Evolutionary conservation across 2,329 filamentous ascomycete species (phyloP).

Genomic region (Ophiostoma pallidulum): DNA sequence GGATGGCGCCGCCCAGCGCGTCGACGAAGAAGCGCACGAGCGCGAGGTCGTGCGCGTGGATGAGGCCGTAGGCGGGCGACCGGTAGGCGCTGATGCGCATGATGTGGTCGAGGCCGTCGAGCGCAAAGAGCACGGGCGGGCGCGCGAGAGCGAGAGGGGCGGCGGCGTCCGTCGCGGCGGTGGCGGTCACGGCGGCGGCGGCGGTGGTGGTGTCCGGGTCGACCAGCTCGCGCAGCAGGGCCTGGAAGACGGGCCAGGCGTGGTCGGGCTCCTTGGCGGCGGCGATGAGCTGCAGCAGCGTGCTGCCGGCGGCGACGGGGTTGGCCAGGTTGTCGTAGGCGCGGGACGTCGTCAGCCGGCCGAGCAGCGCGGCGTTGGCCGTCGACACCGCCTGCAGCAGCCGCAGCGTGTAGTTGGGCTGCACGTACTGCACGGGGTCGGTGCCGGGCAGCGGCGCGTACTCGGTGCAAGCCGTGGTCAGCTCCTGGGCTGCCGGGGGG

Average conservation of each 20-base stretch:
- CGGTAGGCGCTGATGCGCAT: slow-evolving; percentile 74
- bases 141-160: slow-evolving; percentile 26
- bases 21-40: slow-evolving; percentile 68
- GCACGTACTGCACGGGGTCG: slow-evolving; percentile 55
- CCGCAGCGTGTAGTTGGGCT: slow-evolving; percentile 66
- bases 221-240: slow-evolving; percentile 70
- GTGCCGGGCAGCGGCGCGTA: slow-evolving; percentile 62
- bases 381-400: slow-evolving; percentile 64
- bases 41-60: slow-evolving; percentile 79
- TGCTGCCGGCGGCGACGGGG: slow-evolving; percentile 50
- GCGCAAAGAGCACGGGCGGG: slow-evolving; percentile 57
- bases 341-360: slow-evolving; percentile 34
- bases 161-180: slow-evolving; percentile 22
- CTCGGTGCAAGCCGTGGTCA: slow-evolving; percentile 70
- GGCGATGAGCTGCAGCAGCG: slow-evolving; percentile 59
- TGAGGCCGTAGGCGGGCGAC: slow-evolving; percentile 55
- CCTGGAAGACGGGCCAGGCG: slow-evolving; percentile 71
- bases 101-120: slow-evolving; percentile 74
- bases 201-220: slow-evolving; percentile 27
- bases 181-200: too few relatives aligned
- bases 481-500: slow-evolving; percentile 55
- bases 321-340: slow-evolving; percentile 41
- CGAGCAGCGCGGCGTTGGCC: slow-evolving; percentile 61
- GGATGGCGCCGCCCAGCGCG: slow-evolving; percentile 52
- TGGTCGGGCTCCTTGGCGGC: slow-evolving; percentile 66